Percentiles rank a stretch among this genome's conserved stretches.
Conservation (phyloP, 83 land plant genomes). For the Picea abies region DNA sequence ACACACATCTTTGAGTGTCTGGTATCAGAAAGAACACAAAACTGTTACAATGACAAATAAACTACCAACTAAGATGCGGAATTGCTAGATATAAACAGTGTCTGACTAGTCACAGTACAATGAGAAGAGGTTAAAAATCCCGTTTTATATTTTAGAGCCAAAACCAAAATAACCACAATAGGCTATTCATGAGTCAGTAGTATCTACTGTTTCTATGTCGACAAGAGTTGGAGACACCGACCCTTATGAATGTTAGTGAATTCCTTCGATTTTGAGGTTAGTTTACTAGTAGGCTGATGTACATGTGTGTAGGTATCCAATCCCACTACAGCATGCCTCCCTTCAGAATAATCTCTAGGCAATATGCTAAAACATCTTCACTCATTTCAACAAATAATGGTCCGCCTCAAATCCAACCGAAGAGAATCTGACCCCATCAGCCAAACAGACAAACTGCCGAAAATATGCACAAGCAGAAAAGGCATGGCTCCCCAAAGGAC, state of each 20-base stretch:
- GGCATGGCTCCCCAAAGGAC: too few species aligned
- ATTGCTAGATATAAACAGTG: too few species aligned
- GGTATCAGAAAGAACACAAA: too few species aligned
- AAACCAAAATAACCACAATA: not conserved
- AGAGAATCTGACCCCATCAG: too few species aligned
- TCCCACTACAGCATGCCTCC: not conserved
- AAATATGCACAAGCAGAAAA: too few species aligned
- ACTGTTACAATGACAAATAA: too few species aligned
- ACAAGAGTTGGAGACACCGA: not conserved
- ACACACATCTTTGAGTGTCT: not conserved
- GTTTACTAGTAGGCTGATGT: not conserved
- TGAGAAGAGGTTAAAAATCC: too few species aligned
- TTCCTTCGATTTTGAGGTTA: not conserved
- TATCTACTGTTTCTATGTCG: not conserved
- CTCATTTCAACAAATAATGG: not conserved
- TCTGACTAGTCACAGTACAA: too few species aligned
- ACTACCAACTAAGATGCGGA: too few species aligned
- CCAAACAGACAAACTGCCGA: too few species aligned
- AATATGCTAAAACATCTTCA: not conserved
- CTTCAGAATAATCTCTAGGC: not conserved
- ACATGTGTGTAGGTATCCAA: not conserved
- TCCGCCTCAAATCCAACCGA: too few species aligned
- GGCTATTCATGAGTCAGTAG: too few species aligned
- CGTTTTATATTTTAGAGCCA: not conserved
- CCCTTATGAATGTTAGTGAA: not conserved